A percentile compares a stretch with the other conserved stretches of the same genome.
phyloP scores from a whole-genome alignment of 2,329 filamentous ascomycete species.

The Xylaria arbuscula region DNA sequence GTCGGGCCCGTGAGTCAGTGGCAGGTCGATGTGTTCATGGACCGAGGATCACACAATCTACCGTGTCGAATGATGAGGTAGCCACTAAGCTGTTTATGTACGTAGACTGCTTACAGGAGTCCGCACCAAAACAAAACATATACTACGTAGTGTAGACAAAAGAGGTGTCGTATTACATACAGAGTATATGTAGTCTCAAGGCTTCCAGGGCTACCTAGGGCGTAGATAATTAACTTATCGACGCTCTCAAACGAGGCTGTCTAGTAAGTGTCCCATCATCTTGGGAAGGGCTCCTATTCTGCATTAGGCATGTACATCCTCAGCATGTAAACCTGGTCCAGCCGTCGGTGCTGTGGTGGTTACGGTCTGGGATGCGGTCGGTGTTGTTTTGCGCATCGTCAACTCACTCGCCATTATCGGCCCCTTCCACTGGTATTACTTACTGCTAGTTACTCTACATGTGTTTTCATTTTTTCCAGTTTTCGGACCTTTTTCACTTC shows the following conservation, averaged over 20 bases:
- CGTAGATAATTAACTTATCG: not conserved
- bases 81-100: slow-evolving; percentile 4
- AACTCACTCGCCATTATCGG: not conserved
- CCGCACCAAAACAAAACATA: slow-evolving; percentile 7
- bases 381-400: slow-evolving; percentile 1
- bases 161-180: no score
- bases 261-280: slow-evolving; percentile 2
- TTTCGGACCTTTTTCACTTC: slow-evolving; percentile 1
- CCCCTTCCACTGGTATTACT: not conserved
- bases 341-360: not conserved
- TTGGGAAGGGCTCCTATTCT: not conserved
- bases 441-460: not conserved
- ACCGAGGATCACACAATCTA: not conserved
- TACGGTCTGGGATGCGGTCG: not conserved
- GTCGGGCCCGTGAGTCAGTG: slow-evolving; percentile 23
- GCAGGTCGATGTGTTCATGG: slow-evolving; percentile 1
- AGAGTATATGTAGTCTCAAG: no score
- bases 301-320: slow-evolving; percentile 19
- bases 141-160: not conserved
- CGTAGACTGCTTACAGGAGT: slow-evolving; percentile 3
- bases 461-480: not conserved
- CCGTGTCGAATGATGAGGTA: not conserved
- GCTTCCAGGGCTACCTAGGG: slow-evolving; percentile 3
- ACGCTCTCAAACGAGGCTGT: slow-evolving; percentile 19
- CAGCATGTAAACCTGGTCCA: not conserved